These are phyloP conservation scores for Cystofilobasidium macerans DNA, from an alignment of 768 basidiomycete species.

Conservation along the genomic window DNA sequence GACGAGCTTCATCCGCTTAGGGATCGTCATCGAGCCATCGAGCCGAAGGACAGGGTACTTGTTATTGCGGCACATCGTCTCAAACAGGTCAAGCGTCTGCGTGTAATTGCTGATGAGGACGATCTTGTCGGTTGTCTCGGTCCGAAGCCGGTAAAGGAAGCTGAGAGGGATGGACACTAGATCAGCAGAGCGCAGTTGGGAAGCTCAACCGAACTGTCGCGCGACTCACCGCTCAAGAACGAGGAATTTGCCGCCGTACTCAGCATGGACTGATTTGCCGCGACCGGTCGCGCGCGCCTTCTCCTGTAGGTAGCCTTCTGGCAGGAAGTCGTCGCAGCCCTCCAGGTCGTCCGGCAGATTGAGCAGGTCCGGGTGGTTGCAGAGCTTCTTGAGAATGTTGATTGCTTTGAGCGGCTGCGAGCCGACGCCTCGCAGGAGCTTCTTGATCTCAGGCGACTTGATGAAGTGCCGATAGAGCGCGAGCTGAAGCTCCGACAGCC, in stretches of 20 bases:
- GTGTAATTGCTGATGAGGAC: constrained; percentile 95
- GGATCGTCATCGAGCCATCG: constrained; percentile 88
- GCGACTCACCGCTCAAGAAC: constrained; percentile 73
- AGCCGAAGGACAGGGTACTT: constrained; percentile 86
- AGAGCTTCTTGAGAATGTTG: constrained; percentile 84
- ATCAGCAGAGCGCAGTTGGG: neutral
- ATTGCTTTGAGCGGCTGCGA: constrained; percentile 96
- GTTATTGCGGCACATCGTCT: constrained; percentile 72
- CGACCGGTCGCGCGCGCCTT: constrained; percentile 27
- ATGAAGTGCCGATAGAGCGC: constrained; percentile 81
- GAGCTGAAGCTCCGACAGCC: constrained; percentile 69
- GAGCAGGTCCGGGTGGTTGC: constrained; percentile 86
- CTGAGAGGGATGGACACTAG: constrained; percentile 39
- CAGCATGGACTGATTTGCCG: constrained; percentile 49
- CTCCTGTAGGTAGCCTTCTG: constrained; percentile 59
- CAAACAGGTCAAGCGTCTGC: constrained; percentile 85
- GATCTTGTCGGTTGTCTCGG: constrained; percentile 81
- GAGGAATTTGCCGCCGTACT: constrained; percentile 83
- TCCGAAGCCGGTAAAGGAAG: constrained; percentile 71
- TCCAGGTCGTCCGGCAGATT: constrained; percentile 71
- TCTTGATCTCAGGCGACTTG: constrained; percentile 82
- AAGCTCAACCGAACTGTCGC: too few species aligned
- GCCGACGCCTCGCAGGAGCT: constrained; percentile 68
- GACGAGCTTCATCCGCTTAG: constrained; percentile 76
- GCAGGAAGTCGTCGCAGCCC: constrained; percentile 70